Conservation (phyloP, 2,329 filamentous ascomycete species). For the Teratosphaeria zuluensis region DNA sequence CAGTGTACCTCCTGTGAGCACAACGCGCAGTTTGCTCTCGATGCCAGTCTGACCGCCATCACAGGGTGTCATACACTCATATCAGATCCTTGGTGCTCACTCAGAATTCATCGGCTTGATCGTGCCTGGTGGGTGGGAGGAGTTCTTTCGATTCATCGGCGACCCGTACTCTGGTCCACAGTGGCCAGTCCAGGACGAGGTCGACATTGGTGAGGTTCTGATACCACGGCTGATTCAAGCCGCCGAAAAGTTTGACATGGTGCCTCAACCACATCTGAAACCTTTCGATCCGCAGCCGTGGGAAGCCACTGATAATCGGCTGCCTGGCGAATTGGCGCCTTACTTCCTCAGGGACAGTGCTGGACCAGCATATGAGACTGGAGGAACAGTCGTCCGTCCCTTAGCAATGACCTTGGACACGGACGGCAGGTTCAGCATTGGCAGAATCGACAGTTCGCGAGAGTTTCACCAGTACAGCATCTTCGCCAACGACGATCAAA, state of each 20-base stretch:
- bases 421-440: constrained; percentile 43
- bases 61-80: constrained; percentile 45
- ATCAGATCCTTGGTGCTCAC: constrained; percentile 44
- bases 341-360: constrained; percentile 46
- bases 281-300: constrained; percentile 37
- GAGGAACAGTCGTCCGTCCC: constrained; percentile 39
- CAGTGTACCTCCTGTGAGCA: constrained; percentile 45
- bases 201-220: constrained; percentile 41
- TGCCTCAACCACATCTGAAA: constrained; percentile 41
- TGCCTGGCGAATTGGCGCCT: constrained; percentile 31
- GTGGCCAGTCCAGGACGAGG: constrained; percentile 43
- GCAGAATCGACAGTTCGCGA: constrained; percentile 40
- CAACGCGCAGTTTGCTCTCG: background rate
- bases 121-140: constrained; percentile 49
- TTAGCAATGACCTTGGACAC: constrained; percentile 42
- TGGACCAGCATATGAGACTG: constrained; percentile 38
- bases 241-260: constrained; percentile 46
- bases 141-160: constrained; percentile 50
- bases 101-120: constrained; percentile 47
- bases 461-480: constrained; percentile 27
- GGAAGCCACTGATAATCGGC: constrained; percentile 30
- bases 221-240: constrained; percentile 49
- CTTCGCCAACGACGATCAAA: constrained; percentile 21
- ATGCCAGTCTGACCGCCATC: background rate
- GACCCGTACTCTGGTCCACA: constrained; percentile 40